Evolutionary conservation across 768 basidiomycete species (phyloP), one percentile per base, ranked within the genome.

Genomic region (Suillus ampliporus): DNA sequence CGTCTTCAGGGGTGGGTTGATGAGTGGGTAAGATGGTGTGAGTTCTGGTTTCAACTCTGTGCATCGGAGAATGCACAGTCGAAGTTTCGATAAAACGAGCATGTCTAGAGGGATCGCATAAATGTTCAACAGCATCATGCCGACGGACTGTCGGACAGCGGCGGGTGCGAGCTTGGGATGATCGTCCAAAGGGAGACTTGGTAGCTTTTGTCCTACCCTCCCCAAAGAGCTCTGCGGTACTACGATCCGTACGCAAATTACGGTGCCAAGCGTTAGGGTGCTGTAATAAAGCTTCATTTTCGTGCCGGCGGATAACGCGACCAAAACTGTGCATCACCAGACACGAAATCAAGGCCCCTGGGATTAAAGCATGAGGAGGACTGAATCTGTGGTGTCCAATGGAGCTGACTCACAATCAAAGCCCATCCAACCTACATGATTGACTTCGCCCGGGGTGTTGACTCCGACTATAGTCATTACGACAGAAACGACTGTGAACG

Each of bases 241-340:
- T 54, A 21, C 65, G 43, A 41, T 77, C 70, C 14, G 77, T 76
- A 58, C 72, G 74, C 37, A 71, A 63, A 43, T 77, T 72, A 15
- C 71, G 74, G 53, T 79, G 76, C 74, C 81, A 83, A 3, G 76
- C 74, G 4, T 75, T 71, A 2, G 85, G 80, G 61, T 83, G 79
- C 57, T 84, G 83, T 13, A 88, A 69, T 37, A 86, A 71, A 1
- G 81, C 79, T 47, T 89, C 87, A 48, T 80, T 74, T 69, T 89
- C 87, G 65, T 88, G 85, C n/a, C 88, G 80, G 35, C 78, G 80
- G 21, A 88, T 80, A 9, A 88, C 87, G 23, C 85, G 80, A 47
- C 82, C 78, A 65, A 86, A 87, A 71, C 85, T 87, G 65, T 87
- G 84, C 64, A 89, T 83, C 15, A 82, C 80, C 40, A 87, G 74